Conservation (phyloP, 306 rosid genomes). For the Dryas drummondii region DNA sequence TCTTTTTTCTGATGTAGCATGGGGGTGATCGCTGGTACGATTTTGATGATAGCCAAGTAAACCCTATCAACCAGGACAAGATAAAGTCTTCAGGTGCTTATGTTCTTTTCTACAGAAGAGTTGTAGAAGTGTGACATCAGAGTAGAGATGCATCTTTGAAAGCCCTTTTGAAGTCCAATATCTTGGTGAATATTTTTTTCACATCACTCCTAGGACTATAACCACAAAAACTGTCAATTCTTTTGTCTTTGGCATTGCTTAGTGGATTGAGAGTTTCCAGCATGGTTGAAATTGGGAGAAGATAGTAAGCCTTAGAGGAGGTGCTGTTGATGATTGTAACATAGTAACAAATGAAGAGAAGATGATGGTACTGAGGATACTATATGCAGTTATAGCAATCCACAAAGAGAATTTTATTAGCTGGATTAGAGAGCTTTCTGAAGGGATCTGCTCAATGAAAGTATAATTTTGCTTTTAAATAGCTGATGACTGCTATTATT, state of each 20-base stretch:
- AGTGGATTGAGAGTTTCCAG: slow-evolving; percentile 32
- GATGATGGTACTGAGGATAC: slow-evolving; percentile 34
- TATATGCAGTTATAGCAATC: slow-evolving; percentile 38
- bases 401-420: slow-evolving; percentile 26
- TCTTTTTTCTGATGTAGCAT: slow-evolving; percentile 52
- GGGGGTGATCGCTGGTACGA: slow-evolving; percentile 95
- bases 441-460: slow-evolving; percentile 28
- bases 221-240: slow-evolving; percentile 42
- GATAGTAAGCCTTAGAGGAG: slow-evolving; percentile 24
- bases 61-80: slow-evolving; percentile 79
- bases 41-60: slow-evolving; percentile 88
- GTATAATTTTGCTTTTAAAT: slow-evolving; percentile 26
- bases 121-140: slow-evolving; percentile 40
- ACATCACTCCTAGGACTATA: slow-evolving; percentile 36
- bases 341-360: slow-evolving; percentile 38
- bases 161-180: slow-evolving; percentile 32
- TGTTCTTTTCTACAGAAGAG: slow-evolving; percentile 96
- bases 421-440: slow-evolving; percentile 14
- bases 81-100: slow-evolving; percentile 94
- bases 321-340: slow-evolving; percentile 39
- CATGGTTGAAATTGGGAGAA: slow-evolving; percentile 31
- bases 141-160: slow-evolving; percentile 34
- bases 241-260: slow-evolving; percentile 29
- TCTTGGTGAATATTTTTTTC: slow-evolving; percentile 34
- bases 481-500: slow-evolving; percentile 17